Evolutionary conservation across 257 asterid species (phyloP).

Genomic region (Catharanthus roseus): DNA sequence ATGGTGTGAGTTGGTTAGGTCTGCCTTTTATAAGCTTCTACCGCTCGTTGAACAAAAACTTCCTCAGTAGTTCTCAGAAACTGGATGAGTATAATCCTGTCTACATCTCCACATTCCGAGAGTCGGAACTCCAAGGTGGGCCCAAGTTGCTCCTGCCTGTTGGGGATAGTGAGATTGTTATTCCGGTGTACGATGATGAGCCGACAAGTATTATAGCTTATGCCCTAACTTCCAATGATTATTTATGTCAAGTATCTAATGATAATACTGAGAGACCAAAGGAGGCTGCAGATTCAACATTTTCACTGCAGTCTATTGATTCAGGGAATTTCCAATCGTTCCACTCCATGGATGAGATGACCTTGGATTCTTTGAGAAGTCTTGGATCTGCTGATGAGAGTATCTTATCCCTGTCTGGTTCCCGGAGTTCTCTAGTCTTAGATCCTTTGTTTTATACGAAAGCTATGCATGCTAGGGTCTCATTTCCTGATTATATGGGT

Average conservation of each 20-base stretch:
- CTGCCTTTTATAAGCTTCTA: conserved; percentile 69
- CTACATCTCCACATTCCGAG: conserved; percentile 65
- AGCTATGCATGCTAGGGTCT: conserved; percentile 61
- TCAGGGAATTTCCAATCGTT: conserved; percentile 39
- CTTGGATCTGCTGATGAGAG: conserved; percentile 70
- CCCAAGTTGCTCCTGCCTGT: conserved; percentile 61
- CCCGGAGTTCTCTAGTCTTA: conserved; percentile 50
- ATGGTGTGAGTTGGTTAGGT: conserved; percentile 58
- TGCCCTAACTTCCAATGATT: conserved; percentile 63
- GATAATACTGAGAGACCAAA: conserved; percentile 60
- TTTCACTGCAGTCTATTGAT: conserved; percentile 46
- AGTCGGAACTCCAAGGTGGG: conserved; percentile 61
- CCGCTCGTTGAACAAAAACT: conserved; percentile 55
- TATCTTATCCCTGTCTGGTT: conserved; percentile 37
- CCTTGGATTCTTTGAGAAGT: conserved; percentile 54
- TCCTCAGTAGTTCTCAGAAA: conserved; percentile 46
- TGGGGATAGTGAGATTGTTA: conserved; percentile 63
- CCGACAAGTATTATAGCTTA: conserved; percentile 89
- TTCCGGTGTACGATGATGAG: conserved; percentile 90
- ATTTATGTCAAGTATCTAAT: conserved; percentile 47
- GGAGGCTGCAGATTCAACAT: conserved; percentile 38
- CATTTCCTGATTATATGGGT: conserved; percentile 65
- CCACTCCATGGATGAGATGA: conserved; percentile 54
- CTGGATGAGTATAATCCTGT: conserved; percentile 65
- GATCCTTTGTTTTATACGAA: conserved; percentile 64